Base-by-base conservation (phyloP, 768 basidiomycete species). In the Naganishia randhawae region DNA sequence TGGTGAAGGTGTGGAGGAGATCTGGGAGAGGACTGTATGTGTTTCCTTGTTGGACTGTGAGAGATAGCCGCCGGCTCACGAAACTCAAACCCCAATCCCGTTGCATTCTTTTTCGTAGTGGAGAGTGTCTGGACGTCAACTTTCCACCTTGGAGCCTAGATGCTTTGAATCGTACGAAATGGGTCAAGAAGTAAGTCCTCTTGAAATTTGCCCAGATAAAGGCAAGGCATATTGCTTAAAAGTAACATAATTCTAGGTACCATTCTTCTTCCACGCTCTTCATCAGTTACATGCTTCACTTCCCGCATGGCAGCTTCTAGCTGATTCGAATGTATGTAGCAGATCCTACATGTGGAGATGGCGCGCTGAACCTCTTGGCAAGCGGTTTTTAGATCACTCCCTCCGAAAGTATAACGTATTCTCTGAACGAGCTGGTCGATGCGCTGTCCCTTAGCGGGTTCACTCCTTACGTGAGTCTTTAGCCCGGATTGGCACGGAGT, bases 201-300 rank as follows among this genome's bases (percentile, higher is more conserved):
- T 29, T 25, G 16, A 25, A 27, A 27, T 25, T 13, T 50, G 14
- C 65, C n/a, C 64, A 27, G 35, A 7, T 41, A 48, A 32, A 27
- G 4, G n/a, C 8, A 27, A 5, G 22, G 16, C 33, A 31, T 50
- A 25, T n/a, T 41, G 16, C 10, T 41, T 11, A 13, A 54, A 37
- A 3, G 17, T 50, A 3, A 33, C 29, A n/a, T 11, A 31, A n/a
- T 25, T 19, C 17, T 27, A 78, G 77, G 77, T 79, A 22, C 71
- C 77, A 1, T 61, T 68, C 13, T 79, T 75, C 71, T 78, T 79
- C 66, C 63, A 72, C 31, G 66, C 91, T 1, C 33, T 79, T 13
- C 74, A 76, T 63, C 63, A 74, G 29, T 54, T 79, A 29, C 76
- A 79, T 19, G 45, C 51, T 13, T 50, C 48, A 0, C 70, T 77